Conservation (phyloP, 208 protist species). For the Leishmania amazonensis region DNA sequence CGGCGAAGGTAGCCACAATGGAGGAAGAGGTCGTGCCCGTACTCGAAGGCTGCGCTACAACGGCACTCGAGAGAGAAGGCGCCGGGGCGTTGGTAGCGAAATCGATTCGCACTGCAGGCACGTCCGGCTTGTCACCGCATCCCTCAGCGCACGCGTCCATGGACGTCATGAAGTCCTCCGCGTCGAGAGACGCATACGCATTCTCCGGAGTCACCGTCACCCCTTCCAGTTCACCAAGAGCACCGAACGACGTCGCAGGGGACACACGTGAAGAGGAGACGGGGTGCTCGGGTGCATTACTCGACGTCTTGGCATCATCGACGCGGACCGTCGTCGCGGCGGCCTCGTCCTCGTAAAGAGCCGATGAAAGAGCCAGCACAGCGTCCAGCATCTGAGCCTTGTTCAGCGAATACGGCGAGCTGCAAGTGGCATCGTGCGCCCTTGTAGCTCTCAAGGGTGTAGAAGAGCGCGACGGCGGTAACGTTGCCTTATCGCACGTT, state of each 20-base stretch:
- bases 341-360: constrained; percentile 31
- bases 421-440: not conserved
- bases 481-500: not conserved
- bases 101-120: not conserved
- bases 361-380: constrained; percentile 16
- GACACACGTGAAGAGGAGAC: not conserved
- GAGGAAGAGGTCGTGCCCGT: not conserved
- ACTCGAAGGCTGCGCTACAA: not conserved
- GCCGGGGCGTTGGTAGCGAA: not conserved
- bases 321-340: not conserved
- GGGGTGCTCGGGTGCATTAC: not conserved
- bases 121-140: not conserved
- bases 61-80: not conserved
- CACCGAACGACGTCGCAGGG: not conserved
- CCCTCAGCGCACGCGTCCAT: constrained; percentile 1
- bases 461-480: not conserved
- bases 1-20: not conserved
- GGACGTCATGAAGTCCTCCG: constrained; percentile 15
- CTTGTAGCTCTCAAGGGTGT: not conserved
- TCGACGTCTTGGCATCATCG: not conserved
- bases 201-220: not conserved
- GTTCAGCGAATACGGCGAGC: not conserved
- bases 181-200: constrained; percentile 16
- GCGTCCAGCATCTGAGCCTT: constrained; percentile 8
- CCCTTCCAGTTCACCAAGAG: not conserved